These are phyloP conservation scores for Phialocephala sp. DNA, from an alignment of 2,329 filamentous ascomycete genomes.

Conservation along the genomic window DNA sequence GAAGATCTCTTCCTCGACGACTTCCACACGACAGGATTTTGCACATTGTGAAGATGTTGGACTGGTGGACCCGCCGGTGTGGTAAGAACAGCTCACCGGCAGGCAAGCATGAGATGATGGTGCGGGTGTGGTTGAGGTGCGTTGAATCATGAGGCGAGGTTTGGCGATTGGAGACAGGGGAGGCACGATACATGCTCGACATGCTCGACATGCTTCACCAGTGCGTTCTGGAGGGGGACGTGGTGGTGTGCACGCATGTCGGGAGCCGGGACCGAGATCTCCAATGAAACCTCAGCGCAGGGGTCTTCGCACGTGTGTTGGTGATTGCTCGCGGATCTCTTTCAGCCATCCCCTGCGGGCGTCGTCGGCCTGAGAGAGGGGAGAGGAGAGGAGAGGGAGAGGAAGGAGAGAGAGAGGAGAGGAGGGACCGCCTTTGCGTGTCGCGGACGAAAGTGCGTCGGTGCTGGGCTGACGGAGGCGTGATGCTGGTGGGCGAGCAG, in stretches of 20 bases:
- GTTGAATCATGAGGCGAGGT: neutral
- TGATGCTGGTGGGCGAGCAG: neutral
- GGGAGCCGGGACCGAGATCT: neutral
- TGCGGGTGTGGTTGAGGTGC: neutral
- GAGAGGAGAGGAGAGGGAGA: too few species aligned
- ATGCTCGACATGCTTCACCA: neutral
- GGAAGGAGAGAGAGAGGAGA: too few species aligned
- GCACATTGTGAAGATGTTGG: too few species aligned
- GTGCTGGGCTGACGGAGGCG: neutral
- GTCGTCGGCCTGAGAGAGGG: too few species aligned
- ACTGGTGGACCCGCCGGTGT: neutral
- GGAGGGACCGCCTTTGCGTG: too few species aligned
- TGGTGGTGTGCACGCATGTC: conserved; percentile 2
- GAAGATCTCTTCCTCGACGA: too few species aligned
- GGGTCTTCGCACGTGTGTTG: conserved; percentile 3
- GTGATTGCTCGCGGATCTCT: neutral
- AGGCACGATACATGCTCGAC: neutral
- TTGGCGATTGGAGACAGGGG: neutral
- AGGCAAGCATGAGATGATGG: neutral
- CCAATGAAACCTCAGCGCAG: neutral
- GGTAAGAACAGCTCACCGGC: neutral
- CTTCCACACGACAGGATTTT: too few species aligned
- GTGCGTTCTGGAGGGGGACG: too few species aligned
- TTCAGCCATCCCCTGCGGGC: neutral
- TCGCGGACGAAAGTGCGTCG: neutral